Conservation (phyloP, 1,139 yeast species). For the Yamadazyma epiphylla region DNA sequence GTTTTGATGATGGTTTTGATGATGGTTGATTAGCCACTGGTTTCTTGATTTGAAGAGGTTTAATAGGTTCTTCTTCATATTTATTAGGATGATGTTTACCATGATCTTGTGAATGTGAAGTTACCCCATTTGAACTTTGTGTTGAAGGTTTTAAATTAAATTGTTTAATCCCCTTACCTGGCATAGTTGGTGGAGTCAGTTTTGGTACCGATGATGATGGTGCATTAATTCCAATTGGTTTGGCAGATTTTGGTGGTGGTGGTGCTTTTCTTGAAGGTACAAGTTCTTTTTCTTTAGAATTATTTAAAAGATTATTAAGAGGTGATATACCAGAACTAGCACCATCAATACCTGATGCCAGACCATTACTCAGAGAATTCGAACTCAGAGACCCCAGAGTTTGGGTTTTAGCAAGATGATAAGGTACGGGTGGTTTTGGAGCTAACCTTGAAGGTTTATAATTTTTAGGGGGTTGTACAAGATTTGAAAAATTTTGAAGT, state of each 20-base stretch:
- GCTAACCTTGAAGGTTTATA: conserved; percentile 40
- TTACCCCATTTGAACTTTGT: background rate
- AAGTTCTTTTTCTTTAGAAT: conserved; percentile 21
- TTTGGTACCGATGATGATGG: conserved; percentile 21
- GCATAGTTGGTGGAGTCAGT: conserved; percentile 30
- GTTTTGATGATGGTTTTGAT: conserved; percentile 15
- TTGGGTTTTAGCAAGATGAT: conserved; percentile 26
- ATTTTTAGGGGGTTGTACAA: conserved; percentile 13
- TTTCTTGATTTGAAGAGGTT: conserved; percentile 11
- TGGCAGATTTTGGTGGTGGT: conserved; percentile 37
- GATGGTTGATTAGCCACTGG: conserved; percentile 2
- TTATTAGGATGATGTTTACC: background rate
- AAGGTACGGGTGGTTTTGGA: conserved; percentile 44
- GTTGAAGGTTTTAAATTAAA: conserved; percentile 7
- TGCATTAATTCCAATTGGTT: conserved; percentile 4
- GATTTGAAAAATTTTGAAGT: conserved; percentile 9
- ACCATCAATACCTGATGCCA: no score
- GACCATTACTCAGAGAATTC: no score
- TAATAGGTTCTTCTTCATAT: conserved; percentile 7
- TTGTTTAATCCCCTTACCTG: conserved; percentile 13
- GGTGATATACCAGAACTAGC: conserved; percentile 27
- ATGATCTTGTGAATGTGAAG: conserved; percentile 1
- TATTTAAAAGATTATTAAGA: conserved; percentile 25
- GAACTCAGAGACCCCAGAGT: conserved; percentile 3
- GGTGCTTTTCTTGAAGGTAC: conserved; percentile 55